A percentile compares a stretch with the other conserved stretches of the same genome.
Evolutionary conservation across 208 protist species (phyloP).

Genomic region (Trypanosomatidae sp.): DNA sequence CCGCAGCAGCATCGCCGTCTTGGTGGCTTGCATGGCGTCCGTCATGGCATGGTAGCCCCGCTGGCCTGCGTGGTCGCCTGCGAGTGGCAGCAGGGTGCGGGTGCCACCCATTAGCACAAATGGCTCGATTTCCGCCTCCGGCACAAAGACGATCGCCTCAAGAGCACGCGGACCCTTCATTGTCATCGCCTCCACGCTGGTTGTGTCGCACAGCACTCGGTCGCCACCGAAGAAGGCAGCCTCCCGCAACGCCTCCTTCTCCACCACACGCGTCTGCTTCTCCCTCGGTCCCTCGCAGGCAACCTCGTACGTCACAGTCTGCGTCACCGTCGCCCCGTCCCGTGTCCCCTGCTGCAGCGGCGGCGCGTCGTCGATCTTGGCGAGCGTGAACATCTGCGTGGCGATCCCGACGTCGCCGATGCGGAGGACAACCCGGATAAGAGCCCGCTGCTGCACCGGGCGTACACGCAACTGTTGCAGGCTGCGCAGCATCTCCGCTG

Average conservation of each 20-base stretch:
- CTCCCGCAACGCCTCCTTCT: slow-evolving; percentile 36
- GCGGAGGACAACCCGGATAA: slow-evolving; percentile 46
- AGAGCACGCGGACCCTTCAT: slow-evolving; percentile 52
- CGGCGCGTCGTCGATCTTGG: slow-evolving; percentile 54
- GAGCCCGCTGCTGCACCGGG: slow-evolving; percentile 41
- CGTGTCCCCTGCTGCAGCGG: slow-evolving; percentile 49
- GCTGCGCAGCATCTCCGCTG: slow-evolving; percentile 38
- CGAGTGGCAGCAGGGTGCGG: slow-evolving; percentile 59
- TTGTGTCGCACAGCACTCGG: too few species aligned
- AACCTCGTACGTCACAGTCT: slow-evolving; percentile 23
- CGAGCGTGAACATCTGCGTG: slow-evolving; percentile 75
- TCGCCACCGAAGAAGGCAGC: slow-evolving; percentile 82
- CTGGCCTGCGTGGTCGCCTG: slow-evolving; percentile 59
- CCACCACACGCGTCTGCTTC: slow-evolving; percentile 2
- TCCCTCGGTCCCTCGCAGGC: slow-evolving; percentile 5
- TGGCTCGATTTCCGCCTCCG: slow-evolving; percentile 57
- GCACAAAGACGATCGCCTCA: slow-evolving; percentile 77
- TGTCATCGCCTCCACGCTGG: too few species aligned
- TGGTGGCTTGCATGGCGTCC: slow-evolving; percentile 70
- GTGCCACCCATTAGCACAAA: slow-evolving; percentile 77
- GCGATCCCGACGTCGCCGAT: slow-evolving; percentile 72
- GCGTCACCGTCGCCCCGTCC: slow-evolving; percentile 40
- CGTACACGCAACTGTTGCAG: slow-evolving; percentile 32
- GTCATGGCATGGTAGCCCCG: slow-evolving; percentile 70
- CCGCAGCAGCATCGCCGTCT: slow-evolving; percentile 68